These are phyloP conservation scores for Cantharellus cinnabarinus DNA, from an alignment of 768 basidiomycete species.

Conservation along the genomic window DNA sequence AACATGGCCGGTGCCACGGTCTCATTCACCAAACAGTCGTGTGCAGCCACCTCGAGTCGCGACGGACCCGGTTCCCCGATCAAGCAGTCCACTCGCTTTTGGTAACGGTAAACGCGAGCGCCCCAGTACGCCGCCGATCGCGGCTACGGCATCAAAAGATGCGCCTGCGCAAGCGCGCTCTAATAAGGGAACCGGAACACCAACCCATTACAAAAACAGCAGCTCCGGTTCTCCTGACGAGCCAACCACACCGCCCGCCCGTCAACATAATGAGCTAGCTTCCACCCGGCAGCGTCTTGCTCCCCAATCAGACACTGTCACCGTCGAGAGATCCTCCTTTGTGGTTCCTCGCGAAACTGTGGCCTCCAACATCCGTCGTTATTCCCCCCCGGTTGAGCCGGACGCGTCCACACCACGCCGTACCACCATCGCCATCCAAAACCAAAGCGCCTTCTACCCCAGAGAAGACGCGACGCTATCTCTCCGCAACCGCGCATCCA, in stretches of 20 bases:
- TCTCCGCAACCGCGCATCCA: not conserved
- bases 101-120: not conserved
- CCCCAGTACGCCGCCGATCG: not conserved
- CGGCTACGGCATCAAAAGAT: too few species aligned
- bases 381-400: not conserved
- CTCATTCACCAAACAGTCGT: not conserved
- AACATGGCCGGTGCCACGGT: not conserved
- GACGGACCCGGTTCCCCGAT: not conserved
- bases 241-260: not conserved
- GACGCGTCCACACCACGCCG: not conserved
- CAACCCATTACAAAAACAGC: not conserved
- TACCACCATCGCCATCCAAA: not conserved
- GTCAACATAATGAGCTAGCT: not conserved
- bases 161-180: not conserved
- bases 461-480: not conserved
- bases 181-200: not conserved
- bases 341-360: not conserved
- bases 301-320: not conserved
- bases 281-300: not conserved
- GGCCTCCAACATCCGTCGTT: not conserved
- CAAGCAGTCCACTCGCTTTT: not conserved
- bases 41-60: not conserved
- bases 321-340: not conserved
- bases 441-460: not conserved
- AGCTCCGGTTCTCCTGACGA: not conserved